Conservation (phyloP, 2,329 filamentous ascomycete genomes). For the Cyphellophora europaea region DNA sequence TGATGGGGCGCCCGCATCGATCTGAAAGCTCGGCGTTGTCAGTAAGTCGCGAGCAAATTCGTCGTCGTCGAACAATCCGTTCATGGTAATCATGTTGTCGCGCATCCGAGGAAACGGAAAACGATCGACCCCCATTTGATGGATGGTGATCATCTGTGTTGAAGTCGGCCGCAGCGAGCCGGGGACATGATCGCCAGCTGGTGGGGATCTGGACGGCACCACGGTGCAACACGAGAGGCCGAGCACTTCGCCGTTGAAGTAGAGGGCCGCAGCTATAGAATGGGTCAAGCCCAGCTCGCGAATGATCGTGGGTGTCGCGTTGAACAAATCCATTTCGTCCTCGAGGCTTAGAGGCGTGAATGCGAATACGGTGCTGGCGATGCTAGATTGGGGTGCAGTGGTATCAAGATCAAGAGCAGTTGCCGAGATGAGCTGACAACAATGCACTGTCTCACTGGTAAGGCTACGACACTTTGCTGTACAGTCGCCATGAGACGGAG, state of each 20-base stretch:
- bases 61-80: slow-evolving; percentile 25
- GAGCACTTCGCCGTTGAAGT: slow-evolving; percentile 23
- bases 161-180: slow-evolving; percentile 24
- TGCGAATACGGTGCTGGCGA: too few species aligned
- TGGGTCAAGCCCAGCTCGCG: too few species aligned
- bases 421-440: too few species aligned
- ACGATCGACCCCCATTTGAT: slow-evolving; percentile 30
- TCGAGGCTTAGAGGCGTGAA: too few species aligned
- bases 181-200: slow-evolving; percentile 13
- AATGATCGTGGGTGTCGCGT: too few species aligned
- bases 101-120: slow-evolving; percentile 31
- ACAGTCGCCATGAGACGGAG: too few species aligned
- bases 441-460: too few species aligned
- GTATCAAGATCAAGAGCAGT: too few species aligned
- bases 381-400: too few species aligned
- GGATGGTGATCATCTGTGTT: slow-evolving; percentile 24
- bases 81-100: slow-evolving; percentile 25
- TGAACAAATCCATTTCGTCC: too few species aligned
- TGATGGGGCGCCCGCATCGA: slow-evolving; percentile 18
- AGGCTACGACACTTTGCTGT: too few species aligned
- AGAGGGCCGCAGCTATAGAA: too few species aligned
- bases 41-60: slow-evolving; percentile 27
- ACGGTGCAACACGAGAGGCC: slow-evolving; percentile 21
- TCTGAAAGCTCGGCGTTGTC: slow-evolving; percentile 24
- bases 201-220: slow-evolving; percentile 19